Conservation (phyloP, 2,329 filamentous ascomycete species). For the Aspergillus awamori region DNA sequence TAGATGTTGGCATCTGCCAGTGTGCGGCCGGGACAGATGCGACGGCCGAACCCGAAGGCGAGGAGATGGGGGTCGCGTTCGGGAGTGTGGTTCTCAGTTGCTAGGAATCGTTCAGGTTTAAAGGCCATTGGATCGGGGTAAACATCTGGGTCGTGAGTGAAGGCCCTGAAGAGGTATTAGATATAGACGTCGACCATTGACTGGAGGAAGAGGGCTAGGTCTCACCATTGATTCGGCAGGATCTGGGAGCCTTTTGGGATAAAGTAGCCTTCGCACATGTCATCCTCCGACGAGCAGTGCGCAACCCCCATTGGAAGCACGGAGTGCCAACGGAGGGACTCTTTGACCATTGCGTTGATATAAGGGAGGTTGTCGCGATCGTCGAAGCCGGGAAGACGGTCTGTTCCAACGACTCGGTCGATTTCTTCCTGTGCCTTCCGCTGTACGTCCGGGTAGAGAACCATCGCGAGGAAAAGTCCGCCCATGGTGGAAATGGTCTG, state of each 20-base stretch:
- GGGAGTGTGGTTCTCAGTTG: background rate
- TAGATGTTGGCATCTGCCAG: conserved; percentile 14
- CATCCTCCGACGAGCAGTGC: conserved; percentile 29
- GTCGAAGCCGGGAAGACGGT: background rate
- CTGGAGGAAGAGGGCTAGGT: background rate
- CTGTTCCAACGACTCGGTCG: conserved; percentile 13
- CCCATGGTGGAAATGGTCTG: background rate
- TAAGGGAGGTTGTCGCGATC: conserved; percentile 28
- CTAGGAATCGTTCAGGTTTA: conserved; percentile 12
- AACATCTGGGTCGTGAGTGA: conserved; percentile 5
- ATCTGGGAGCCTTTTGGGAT: conserved; percentile 26
- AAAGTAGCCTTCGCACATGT: conserved; percentile 28
- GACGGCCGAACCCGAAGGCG: conserved; percentile 15
- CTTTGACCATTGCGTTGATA: conserved; percentile 37
- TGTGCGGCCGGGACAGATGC: conserved; percentile 16
- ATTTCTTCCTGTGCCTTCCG: conserved; percentile 15
- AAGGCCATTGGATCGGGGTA: background rate
- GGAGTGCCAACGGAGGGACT: conserved; percentile 36
- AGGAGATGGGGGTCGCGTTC: conserved; percentile 15
- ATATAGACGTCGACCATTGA: background rate
- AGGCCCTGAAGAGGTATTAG: background rate
- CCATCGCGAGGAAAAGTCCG: conserved; percentile 11
- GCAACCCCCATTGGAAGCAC: conserved; percentile 31
- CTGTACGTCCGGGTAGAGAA: conserved; percentile 13
- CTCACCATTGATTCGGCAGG: conserved; percentile 2